Percentiles rank a stretch among this genome's conserved stretches.
These are phyloP conservation scores for Kuraishia ogatae DNA, from an alignment of 805 yeast species.

Conservation along the genomic window DNA sequence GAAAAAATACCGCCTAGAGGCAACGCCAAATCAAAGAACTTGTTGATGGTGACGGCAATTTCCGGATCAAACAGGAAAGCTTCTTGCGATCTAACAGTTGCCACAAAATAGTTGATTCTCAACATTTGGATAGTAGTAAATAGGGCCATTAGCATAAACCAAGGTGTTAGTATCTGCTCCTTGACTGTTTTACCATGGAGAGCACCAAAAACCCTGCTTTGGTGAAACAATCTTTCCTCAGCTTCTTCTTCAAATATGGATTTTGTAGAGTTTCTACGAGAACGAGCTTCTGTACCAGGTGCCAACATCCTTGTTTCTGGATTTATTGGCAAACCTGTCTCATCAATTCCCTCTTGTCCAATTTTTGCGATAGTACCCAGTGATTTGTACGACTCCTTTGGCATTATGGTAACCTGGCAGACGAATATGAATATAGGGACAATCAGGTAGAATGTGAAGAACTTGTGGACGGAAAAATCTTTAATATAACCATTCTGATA, in stretches of 20 bases:
- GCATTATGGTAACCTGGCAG: slow-evolving; percentile 78
- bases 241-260: slow-evolving; percentile 62
- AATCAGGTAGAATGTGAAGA: slow-evolving; percentile 58
- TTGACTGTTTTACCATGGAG: slow-evolving; percentile 48
- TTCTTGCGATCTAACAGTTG: slow-evolving; percentile 81
- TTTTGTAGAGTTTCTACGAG: slow-evolving; percentile 35
- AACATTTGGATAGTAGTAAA: slow-evolving; percentile 87
- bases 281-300: slow-evolving; percentile 17
- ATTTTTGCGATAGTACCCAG: slow-evolving; percentile 59
- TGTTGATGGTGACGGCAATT: slow-evolving; percentile 50
- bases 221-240: slow-evolving; percentile 40
- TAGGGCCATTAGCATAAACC: slow-evolving; percentile 72
- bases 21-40: slow-evolving; percentile 75
- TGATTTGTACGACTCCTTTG: slow-evolving; percentile 65
- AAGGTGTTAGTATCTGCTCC: slow-evolving; percentile 43
- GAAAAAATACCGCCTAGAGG: slow-evolving; percentile 86
- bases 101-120: slow-evolving; percentile 86
- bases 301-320: slow-evolving; percentile 24
- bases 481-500: slow-evolving; percentile 37
- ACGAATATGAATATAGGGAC: slow-evolving; percentile 73
- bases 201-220: slow-evolving; percentile 66
- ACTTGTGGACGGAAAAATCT: slow-evolving; percentile 37
- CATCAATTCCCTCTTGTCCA: slow-evolving; percentile 67
- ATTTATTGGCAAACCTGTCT: slow-evolving; percentile 50
- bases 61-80: slow-evolving; percentile 51